Conservation (phyloP, 176 grass and related monocot genomes). For the Melocanna baccifera region DNA sequence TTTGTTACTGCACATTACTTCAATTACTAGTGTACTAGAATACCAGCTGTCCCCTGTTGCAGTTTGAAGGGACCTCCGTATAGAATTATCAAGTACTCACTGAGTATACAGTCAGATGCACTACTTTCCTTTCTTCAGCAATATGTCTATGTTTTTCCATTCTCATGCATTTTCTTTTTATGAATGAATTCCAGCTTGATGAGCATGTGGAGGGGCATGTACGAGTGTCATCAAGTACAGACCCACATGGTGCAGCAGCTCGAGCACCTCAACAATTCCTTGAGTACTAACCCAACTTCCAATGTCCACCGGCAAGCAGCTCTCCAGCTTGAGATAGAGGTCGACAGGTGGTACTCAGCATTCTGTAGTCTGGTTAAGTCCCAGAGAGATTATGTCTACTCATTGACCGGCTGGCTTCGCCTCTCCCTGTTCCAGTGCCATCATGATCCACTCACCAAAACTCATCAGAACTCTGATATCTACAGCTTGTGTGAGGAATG, state of each 20-base stretch:
- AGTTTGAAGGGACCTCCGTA: neutral
- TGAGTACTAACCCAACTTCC: slow-evolving; percentile 66
- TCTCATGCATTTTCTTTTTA: slow-evolving; percentile 24
- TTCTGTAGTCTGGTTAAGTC: slow-evolving; percentile 87
- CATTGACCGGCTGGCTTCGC: slow-evolving; percentile 88
- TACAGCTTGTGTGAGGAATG: slow-evolving; percentile 90
- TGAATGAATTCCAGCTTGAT: slow-evolving; percentile 67
- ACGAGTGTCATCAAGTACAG: slow-evolving; percentile 97
- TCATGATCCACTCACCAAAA: slow-evolving; percentile 57
- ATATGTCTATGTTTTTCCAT: neutral
- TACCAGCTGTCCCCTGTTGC: neutral
- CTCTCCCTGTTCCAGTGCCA: slow-evolving; percentile 80
- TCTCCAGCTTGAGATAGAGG: slow-evolving; percentile 87
- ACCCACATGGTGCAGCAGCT: slow-evolving; percentile 98
- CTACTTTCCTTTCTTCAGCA: slow-evolving; percentile 1
- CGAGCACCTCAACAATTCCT: slow-evolving; percentile 67
- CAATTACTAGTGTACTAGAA: neutral
- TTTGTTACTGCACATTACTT: neutral
- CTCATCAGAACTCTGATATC: slow-evolving; percentile 67
- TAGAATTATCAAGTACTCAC: slow-evolving; percentile 3
- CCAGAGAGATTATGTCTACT: slow-evolving; percentile 87
- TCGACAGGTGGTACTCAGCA: slow-evolving; percentile 85
- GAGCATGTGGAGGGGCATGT: slow-evolving; percentile 99
- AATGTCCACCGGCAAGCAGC: slow-evolving; percentile 74
- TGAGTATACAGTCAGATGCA: neutral